phyloP scores from a whole-genome alignment of 2,329 filamentous ascomycete genomes.

The Alternaria triticina region DNA sequence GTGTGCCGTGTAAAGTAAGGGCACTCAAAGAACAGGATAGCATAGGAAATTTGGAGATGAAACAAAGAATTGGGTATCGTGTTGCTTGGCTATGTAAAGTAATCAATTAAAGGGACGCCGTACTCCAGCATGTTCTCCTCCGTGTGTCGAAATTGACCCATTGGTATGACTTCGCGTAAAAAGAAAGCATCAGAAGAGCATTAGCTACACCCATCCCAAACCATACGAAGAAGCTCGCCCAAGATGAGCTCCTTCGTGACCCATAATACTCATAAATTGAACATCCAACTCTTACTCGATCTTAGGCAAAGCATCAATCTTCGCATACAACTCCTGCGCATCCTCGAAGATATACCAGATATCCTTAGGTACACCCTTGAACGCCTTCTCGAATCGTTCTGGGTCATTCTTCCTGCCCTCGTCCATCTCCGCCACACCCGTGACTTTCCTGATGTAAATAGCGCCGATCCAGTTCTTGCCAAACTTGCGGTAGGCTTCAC shows the following conservation, averaged over 20 bases:
- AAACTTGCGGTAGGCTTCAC: slow-evolving; percentile 72
- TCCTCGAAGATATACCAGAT: slow-evolving; percentile 85
- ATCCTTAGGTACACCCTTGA: slow-evolving; percentile 71
- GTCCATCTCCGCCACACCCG: slow-evolving; percentile 74
- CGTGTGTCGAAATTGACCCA: not conserved
- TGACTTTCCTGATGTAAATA: slow-evolving; percentile 86
- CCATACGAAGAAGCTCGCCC: not conserved
- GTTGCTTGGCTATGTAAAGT: not conserved
- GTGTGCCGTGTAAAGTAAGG: not conserved
- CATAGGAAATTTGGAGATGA: not conserved
- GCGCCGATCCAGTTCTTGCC: slow-evolving; percentile 78
- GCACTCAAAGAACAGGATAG: not conserved
- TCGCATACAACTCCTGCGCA: slow-evolving; percentile 66
- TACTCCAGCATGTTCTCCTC: not conserved
- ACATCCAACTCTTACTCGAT: slow-evolving; percentile 13
- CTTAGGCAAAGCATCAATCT: slow-evolving; percentile 39
- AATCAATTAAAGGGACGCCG: not conserved
- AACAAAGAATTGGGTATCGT: not conserved
- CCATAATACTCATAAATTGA: not conserved
- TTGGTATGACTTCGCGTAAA: not conserved
- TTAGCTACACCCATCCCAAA: not conserved
- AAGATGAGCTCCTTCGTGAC: not conserved
- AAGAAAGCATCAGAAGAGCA: not conserved
- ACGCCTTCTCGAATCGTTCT: slow-evolving; percentile 81
- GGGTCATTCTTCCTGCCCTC: slow-evolving; percentile 72